These are phyloP conservation scores for Prasinococcaceae sp. DNA, from an alignment of 139 green algal species.

Conservation along the genomic window DNA sequence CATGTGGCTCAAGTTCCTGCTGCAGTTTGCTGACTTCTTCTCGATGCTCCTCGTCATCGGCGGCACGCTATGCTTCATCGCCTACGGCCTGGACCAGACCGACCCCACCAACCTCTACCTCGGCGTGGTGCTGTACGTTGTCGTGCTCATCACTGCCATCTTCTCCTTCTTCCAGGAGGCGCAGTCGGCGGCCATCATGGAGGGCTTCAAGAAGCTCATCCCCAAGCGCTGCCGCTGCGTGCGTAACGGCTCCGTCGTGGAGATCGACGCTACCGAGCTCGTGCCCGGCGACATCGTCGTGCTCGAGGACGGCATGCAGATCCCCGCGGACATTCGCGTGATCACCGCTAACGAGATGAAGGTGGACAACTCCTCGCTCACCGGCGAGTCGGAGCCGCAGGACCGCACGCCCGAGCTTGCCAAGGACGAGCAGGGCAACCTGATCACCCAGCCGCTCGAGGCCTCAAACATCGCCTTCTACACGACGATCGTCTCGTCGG, in stretches of 20 bases:
- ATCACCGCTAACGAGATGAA: conserved; percentile 24
- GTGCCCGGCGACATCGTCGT: conserved; percentile 32
- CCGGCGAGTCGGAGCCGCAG: conserved; percentile 29
- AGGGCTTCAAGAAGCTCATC: conserved; percentile 55
- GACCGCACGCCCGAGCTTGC: conserved; percentile 20
- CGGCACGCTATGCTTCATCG: conserved; percentile 31
- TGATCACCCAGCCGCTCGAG: conserved; percentile 24
- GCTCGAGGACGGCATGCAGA: conserved; percentile 21
- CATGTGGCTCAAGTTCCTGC: conserved; percentile 45
- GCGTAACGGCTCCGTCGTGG: conserved; percentile 4
- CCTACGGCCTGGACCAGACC: conserved; percentile 41
- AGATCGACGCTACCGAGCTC: conserved; percentile 28
- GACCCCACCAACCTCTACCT: conserved; percentile 52
- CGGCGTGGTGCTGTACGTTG: conserved; percentile 43
- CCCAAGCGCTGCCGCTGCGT: conserved; percentile 44
- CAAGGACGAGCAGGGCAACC: conserved; percentile 13
- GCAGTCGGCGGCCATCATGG: conserved; percentile 53
- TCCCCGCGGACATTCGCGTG: conserved; percentile 33
- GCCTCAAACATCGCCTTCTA: conserved; percentile 55
- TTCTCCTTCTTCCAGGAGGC: conserved; percentile 53
- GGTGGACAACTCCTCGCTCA: conserved; percentile 27
- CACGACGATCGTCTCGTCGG: conserved; percentile 44
- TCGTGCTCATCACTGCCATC: conserved; percentile 38
- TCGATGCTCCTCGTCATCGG: conserved; percentile 37
- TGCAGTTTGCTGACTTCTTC: conserved; percentile 46